phyloP scores from a whole-genome alignment of 2,329 filamentous ascomycete species.

The Talaromyces sp. region DNA sequence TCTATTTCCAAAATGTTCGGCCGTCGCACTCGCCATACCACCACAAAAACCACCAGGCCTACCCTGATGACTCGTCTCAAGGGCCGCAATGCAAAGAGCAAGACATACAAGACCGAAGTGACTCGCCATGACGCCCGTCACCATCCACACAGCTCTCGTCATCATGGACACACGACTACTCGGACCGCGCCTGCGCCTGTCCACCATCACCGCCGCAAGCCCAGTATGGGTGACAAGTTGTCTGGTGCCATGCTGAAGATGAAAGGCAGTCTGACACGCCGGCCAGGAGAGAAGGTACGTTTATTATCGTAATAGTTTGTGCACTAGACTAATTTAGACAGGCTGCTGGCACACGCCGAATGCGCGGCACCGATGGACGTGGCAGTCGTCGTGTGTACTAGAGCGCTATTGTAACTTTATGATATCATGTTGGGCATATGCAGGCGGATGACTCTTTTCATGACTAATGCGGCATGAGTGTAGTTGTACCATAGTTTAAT shows the following conservation, averaged over 20 bases:
- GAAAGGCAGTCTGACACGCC: slow-evolving; percentile 61
- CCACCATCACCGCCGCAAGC: slow-evolving; percentile 62
- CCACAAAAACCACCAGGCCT: slow-evolving; percentile 41
- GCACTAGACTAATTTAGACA: slow-evolving; percentile 22
- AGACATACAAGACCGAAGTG: slow-evolving; percentile 27
- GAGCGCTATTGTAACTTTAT: background rate
- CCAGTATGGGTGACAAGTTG: slow-evolving; percentile 69
- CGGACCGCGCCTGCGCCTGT: slow-evolving; percentile 29
- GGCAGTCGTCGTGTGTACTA: slow-evolving; percentile 32
- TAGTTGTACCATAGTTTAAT: background rate
- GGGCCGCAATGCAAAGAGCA: slow-evolving; percentile 29
- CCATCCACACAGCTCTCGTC: too few species aligned
- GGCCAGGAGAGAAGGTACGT: slow-evolving; percentile 63
- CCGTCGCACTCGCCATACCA: slow-evolving; percentile 18
- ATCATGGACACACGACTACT: slow-evolving; percentile 40
- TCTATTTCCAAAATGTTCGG: slow-evolving; percentile 8
- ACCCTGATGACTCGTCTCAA: slow-evolving; percentile 51
- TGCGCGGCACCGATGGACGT: slow-evolving; percentile 68
- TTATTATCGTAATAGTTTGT: background rate
- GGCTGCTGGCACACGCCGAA: slow-evolving; percentile 67
- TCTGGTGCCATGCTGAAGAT: slow-evolving; percentile 69
- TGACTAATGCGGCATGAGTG: background rate
- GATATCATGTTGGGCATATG: background rate
- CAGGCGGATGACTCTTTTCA: background rate
- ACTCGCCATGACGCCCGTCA: slow-evolving; percentile 25